phyloP scores from a whole-genome alignment of 2,329 filamentous ascomycete genomes.

The Biscogniauxia marginata region DNA sequence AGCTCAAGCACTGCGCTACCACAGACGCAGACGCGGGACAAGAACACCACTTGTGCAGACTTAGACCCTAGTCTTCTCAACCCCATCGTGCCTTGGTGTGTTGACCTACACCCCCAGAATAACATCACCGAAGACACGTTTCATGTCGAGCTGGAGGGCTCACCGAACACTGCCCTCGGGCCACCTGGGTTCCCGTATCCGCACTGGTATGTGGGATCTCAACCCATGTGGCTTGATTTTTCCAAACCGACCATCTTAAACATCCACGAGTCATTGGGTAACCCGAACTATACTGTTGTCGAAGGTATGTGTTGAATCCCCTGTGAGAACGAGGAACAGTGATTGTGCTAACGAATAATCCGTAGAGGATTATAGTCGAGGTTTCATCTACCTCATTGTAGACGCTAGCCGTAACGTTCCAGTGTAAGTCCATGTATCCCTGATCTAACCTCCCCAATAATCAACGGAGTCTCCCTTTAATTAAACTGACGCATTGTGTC shows the following conservation, averaged over 20 bases:
- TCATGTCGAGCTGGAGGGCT: conserved; percentile 23
- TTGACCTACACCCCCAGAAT: conserved; percentile 20
- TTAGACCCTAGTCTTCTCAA: conserved; percentile 13
- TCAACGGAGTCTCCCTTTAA: conserved; percentile 20
- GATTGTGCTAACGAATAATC: neutral
- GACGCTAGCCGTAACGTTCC: conserved; percentile 2
- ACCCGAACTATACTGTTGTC: conserved; percentile 19
- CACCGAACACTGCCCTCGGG: conserved; percentile 23
- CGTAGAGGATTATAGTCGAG: conserved; percentile 15
- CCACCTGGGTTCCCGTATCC: conserved; percentile 28
- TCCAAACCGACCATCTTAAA: conserved; percentile 20
- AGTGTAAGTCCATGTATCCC: conserved; percentile 16
- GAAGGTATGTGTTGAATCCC: conserved; percentile 6
- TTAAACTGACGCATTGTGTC: conserved; percentile 9
- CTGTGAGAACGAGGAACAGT: neutral
- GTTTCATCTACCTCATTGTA: conserved; percentile 21
- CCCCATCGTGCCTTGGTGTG: conserved; percentile 18
- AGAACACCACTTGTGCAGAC: conserved; percentile 11
- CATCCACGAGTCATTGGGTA: conserved; percentile 9
- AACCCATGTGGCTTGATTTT: conserved; percentile 23
- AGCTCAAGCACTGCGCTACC: conserved; percentile 27
- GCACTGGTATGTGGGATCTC: conserved; percentile 17
- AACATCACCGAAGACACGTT: conserved; percentile 21
- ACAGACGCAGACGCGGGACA: conserved; percentile 14
- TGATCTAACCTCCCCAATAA: conserved; percentile 3